A percentile compares a stretch with the other conserved stretches of the same genome.
phyloP scores from a whole-genome alignment of 2,329 filamentous ascomycete genomes.

The Salinomyces thailandicus region DNA sequence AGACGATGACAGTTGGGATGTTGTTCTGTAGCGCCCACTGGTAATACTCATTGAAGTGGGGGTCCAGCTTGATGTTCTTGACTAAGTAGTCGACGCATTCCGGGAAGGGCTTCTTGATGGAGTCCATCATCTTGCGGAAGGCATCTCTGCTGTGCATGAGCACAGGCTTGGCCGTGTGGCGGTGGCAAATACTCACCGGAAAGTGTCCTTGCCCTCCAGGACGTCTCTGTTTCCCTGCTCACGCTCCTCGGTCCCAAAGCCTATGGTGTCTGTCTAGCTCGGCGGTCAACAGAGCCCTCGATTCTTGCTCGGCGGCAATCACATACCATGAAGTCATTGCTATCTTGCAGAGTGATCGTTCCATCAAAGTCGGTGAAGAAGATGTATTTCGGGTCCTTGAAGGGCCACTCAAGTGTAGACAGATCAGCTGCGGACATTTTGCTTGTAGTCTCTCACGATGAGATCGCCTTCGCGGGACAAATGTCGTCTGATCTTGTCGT shows the following conservation, averaged over 20 bases:
- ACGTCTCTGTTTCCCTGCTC: conserved; percentile 65
- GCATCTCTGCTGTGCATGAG: conserved; percentile 46
- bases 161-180: neutral
- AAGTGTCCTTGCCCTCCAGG: conserved; percentile 57
- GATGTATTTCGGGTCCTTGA: conserved; percentile 68
- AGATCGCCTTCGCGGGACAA: too few species aligned
- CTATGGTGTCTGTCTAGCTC: conserved; percentile 79
- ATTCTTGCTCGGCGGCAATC: conserved; percentile 3
- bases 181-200: conserved; percentile 43
- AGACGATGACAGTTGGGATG: conserved; percentile 84
- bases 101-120: conserved; percentile 66
- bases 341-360: conserved; percentile 71
- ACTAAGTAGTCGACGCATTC: conserved; percentile 70
- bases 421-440: conserved; percentile 27
- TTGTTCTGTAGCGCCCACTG: conserved; percentile 70
- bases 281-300: conserved; percentile 42
- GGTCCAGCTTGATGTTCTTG: conserved; percentile 79
- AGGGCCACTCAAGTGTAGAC: conserved; percentile 35
- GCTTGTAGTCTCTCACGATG: too few species aligned
- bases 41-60: conserved; percentile 79
- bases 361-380: conserved; percentile 99
- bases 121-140: conserved; percentile 88
- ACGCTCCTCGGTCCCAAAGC: conserved; percentile 65
- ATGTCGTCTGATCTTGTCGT: too few species aligned
- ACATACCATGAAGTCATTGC: conserved; percentile 56